These are phyloP conservation scores for Rhododendron ovatum DNA, from an alignment of 148 eudicot species.

Conservation along the genomic window DNA sequence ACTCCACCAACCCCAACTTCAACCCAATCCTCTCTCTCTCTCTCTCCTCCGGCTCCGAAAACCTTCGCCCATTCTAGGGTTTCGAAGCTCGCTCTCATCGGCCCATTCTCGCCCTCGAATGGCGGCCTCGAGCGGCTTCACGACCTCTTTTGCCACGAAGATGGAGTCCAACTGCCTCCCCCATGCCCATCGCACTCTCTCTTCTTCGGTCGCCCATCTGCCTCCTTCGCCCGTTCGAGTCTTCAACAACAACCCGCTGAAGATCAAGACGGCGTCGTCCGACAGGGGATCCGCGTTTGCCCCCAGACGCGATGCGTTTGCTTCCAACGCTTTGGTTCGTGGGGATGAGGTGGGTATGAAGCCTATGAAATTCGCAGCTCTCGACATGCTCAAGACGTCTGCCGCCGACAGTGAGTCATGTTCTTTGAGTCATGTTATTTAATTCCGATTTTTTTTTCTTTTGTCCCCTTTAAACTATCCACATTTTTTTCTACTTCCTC, in stretches of 20 bases:
- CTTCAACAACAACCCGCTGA: neutral
- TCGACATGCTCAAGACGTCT: slow-evolving; percentile 33
- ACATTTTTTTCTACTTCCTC: no score
- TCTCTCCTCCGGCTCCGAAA: neutral
- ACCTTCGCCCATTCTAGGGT: neutral
- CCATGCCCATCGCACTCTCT: neutral
- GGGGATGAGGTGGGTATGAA: slow-evolving; percentile 11
- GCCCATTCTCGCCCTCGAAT: neutral
- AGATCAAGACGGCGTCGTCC: neutral
- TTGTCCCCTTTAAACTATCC: no score
- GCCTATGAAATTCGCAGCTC: slow-evolving; percentile 26
- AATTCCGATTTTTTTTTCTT: neutral
- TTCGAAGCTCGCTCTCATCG: slow-evolving; percentile 1
- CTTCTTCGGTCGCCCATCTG: neutral
- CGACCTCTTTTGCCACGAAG: neutral
- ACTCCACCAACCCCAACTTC: neutral
- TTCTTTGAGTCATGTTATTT: neutral
- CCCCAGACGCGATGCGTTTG: slow-evolving; percentile 18
- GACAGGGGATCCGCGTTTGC: neutral
- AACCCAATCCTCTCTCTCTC: neutral
- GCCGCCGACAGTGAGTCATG: slow-evolving; percentile 35
- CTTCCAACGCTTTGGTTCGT: slow-evolving; percentile 11
- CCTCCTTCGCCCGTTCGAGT: neutral
- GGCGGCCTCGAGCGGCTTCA: slow-evolving; percentile 7
- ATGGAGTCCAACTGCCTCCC: neutral